A percentile compares a stretch with the other conserved stretches of the same genome.
These are phyloP conservation scores for Rosa lucieae DNA, from an alignment of 306 rosid species.

Conservation along the genomic window DNA sequence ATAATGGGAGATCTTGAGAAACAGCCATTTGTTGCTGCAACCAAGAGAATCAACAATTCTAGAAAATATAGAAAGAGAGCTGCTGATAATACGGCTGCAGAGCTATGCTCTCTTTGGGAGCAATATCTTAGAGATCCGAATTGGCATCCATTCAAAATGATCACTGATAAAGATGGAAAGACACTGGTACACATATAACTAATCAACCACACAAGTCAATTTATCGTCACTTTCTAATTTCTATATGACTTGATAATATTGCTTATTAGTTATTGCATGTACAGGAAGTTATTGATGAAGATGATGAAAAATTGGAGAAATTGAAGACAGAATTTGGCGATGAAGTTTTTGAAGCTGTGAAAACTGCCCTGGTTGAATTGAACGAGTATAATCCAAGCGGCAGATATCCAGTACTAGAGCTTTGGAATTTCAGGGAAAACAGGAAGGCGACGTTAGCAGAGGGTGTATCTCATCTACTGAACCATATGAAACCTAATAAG, in stretches of 20 bases:
- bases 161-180: too few species aligned
- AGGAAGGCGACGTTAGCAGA: constrained; percentile 20
- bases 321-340: constrained; percentile 23
- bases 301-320: constrained; percentile 12
- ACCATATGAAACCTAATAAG: not conserved
- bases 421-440: constrained; percentile 15
- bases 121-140: too few species aligned
- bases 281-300: constrained; percentile 20
- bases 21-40: constrained; percentile 43
- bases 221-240: not conserved
- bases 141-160: too few species aligned
- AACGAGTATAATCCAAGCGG: constrained; percentile 15
- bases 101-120: too few species aligned
- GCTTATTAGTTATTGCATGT: not conserved
- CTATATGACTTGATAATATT: too few species aligned
- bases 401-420: constrained; percentile 1
- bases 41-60: constrained; percentile 22
- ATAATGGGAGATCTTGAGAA: constrained; percentile 53
- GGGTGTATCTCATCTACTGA: not conserved
- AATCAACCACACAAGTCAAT: too few species aligned
- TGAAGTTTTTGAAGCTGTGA: not conserved
- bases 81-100: too few species aligned
- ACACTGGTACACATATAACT: too few species aligned
- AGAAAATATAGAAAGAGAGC: too few species aligned
- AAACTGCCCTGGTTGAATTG: constrained; percentile 17